These are phyloP conservation scores for Sarocladiaceae sp. DNA, from an alignment of 2,329 filamentous ascomycete species.

Conservation along the genomic window DNA sequence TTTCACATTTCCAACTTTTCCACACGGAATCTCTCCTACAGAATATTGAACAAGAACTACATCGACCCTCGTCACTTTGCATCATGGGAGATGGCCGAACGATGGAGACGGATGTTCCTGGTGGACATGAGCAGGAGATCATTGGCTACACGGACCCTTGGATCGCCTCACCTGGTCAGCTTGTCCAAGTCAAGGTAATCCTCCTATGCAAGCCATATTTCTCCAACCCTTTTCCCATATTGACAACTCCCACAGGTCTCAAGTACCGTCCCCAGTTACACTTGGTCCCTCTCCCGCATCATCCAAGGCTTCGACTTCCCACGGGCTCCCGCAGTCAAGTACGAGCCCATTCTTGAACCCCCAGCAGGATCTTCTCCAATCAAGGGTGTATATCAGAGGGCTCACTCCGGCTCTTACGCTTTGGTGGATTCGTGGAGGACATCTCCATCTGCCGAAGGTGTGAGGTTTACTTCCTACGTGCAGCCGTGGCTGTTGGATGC, in stretches of 20 bases:
- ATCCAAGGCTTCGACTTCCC: not conserved
- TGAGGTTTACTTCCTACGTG: constrained; percentile 5
- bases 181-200: not conserved
- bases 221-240: too few relatives aligned
- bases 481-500: constrained; percentile 10
- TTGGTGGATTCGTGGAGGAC: not conserved
- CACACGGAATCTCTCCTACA: too few relatives aligned
- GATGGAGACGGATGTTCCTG: not conserved
- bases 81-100: not conserved
- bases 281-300: not conserved
- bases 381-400: not conserved
- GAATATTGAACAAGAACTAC: too few relatives aligned
- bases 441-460: constrained; percentile 1
- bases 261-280: not conserved
- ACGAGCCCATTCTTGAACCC: not conserved
- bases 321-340: not conserved
- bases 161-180: not conserved
- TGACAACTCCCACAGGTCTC: too few relatives aligned
- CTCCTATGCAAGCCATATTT: too few relatives aligned
- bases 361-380: not conserved
- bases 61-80: too few relatives aligned
- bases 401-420: constrained; percentile 3
- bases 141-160: not conserved
- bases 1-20: too few relatives aligned
- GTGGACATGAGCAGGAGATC: constrained; percentile 3